Evolutionary conservation across 768 basidiomycete genomes (phyloP).

Genomic region (Sarcomyxa edulis): DNA sequence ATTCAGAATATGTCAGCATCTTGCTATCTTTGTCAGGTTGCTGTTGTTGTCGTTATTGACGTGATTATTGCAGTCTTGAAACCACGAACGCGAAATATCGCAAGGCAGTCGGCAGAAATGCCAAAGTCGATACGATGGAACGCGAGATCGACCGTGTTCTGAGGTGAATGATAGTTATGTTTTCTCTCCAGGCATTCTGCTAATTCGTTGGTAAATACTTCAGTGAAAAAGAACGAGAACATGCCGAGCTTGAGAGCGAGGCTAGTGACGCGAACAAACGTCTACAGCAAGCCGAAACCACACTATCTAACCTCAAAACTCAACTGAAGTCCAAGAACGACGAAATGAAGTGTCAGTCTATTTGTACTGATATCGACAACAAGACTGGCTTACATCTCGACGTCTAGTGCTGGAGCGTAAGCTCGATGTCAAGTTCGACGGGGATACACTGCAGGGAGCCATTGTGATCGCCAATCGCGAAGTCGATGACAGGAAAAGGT

Average conservation of each 20-base stretch:
- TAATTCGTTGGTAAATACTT: not conserved
- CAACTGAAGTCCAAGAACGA: slow-evolving; percentile 59
- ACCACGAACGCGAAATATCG: slow-evolving; percentile 55
- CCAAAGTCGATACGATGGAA: slow-evolving; percentile 66
- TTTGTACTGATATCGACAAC: not conserved
- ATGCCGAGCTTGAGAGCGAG: slow-evolving; percentile 39
- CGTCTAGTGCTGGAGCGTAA: slow-evolving; percentile 43
- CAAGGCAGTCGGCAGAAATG: slow-evolving; percentile 57
- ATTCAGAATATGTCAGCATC: slow-evolving; percentile 60
- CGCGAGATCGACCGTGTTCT: slow-evolving; percentile 56
- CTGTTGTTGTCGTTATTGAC: not conserved
- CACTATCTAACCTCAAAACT: slow-evolving; percentile 50
- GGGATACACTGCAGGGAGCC: slow-evolving; percentile 39
- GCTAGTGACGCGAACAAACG: slow-evolving; percentile 44
- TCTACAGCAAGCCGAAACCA: slow-evolving; percentile 61
- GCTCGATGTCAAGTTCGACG: slow-evolving; percentile 33
- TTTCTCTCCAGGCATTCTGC: not conserved
- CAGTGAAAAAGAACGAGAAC: slow-evolving; percentile 69
- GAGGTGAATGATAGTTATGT: slow-evolving; percentile 37
- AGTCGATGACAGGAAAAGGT: slow-evolving; percentile 41
- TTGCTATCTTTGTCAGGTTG: not conserved
- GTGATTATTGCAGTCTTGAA: slow-evolving; percentile 46
- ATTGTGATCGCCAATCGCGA: slow-evolving; percentile 41
- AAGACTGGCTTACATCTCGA: not conserved
- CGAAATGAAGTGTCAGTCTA: slow-evolving; percentile 53